Evolutionary conservation across 2,329 filamentous ascomycete genomes (phyloP), one percentile per base, ranked within the genome.

Genomic region (Fusarium nygamai): DNA sequence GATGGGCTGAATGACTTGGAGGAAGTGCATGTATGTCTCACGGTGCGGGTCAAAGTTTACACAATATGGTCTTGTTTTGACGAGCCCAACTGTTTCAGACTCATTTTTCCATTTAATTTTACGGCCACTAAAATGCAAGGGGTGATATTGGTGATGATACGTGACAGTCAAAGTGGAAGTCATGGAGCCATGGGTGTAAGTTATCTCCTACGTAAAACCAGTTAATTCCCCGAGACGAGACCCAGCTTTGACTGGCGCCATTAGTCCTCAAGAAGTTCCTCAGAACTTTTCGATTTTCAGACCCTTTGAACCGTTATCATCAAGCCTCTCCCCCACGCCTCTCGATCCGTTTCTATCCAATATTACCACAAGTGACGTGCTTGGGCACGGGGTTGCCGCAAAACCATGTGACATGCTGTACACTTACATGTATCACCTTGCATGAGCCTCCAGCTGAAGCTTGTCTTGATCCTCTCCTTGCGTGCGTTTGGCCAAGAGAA

Each of bases 351-450:
- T 44, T 24, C 36, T 34, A 31, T 27, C 12, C 20, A 50, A 50
- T 29, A 24, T 59, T 27, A 34, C 38, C 17, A 24, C 38, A 19
- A 58, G 53, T 74, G 53, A 59, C 51, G 46, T 72, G 41, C 43
- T 54, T 48, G 3, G 27, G 29, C 33, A 72, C 68, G 63, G 69
- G 38, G 43, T 61, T 47, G 63, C 68, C 58, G 67, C 39, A 54
- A 48, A 39, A 20, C 57, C 33, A 50, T 65, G 71, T 62, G 60
- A 66, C 46, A 50, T 51, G 6, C 38, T 41, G 11, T 47, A 60
- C 43, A 60, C 16, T 20, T 58, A 33, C 11, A 33, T 24, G n/a
- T 8, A 54, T 41, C 22, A 43, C 24, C 61, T 60, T 46, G 44
- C 44, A 31, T n/a, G 17, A 48, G 22, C n/a, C 60, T 65, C 46